These are phyloP conservation scores for Raphanus sativus DNA, from an alignment of 345 rosid genomes.

Conservation along the genomic window DNA sequence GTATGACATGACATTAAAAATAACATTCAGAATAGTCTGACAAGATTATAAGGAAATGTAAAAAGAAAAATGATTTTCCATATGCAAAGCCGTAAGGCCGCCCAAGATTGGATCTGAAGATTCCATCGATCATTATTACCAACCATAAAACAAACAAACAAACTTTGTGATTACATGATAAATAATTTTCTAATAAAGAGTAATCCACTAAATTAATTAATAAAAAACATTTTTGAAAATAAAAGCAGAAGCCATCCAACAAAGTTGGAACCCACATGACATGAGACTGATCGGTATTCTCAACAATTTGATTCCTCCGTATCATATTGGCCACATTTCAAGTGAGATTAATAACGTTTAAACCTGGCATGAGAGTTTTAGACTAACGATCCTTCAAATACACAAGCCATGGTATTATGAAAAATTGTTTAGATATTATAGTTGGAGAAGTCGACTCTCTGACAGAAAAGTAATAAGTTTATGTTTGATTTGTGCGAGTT, in stretches of 20 bases:
- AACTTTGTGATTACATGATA: not conserved
- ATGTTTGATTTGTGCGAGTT: not conserved
- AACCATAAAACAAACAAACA: slow-evolving; percentile 13
- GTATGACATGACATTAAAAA: not conserved
- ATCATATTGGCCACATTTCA: slow-evolving; percentile 7
- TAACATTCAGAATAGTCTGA: not conserved
- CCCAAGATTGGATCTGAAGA: slow-evolving; percentile 30
- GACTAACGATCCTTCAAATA: not conserved
- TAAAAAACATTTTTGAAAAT: not conserved
- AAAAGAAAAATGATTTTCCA: slow-evolving; percentile 25
- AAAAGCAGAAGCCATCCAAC: slow-evolving; percentile 8
- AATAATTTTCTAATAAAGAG: slow-evolving; percentile 9
- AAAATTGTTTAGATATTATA: not conserved
- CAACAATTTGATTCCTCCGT: not conserved
- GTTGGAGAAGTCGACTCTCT: not conserved
- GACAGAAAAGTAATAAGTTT: not conserved
- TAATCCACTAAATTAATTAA: not conserved
- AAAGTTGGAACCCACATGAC: slow-evolving; percentile 28
- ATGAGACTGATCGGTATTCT: not conserved
- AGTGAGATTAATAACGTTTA: not conserved
- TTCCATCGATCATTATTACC: slow-evolving; percentile 23
- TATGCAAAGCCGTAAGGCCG: slow-evolving; percentile 25
- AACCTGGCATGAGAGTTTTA: not conserved
- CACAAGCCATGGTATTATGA: not conserved
- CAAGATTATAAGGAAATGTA: not conserved